Evolutionary conservation across 1,284 basidiomycete genomes (phyloP), one percentile per base, ranked within the genome.

Genomic region (Tilletia indica): DNA sequence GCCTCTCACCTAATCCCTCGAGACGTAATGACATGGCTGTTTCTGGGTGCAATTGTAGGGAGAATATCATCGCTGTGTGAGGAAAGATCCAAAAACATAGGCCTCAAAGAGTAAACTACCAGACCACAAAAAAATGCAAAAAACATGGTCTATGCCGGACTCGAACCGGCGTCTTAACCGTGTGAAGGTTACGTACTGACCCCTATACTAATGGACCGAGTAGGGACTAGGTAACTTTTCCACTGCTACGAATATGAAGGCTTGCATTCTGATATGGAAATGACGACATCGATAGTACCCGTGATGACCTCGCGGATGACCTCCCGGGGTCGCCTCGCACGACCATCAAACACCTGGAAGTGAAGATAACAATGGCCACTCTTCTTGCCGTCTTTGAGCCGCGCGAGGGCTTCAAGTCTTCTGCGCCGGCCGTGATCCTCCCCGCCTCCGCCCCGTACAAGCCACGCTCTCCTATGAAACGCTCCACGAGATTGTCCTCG

Each of bases 391-490:
- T 76, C 31, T 79, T 79, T 48, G 68, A 69, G 61, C 72, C 74
- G 8, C 72, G 75, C 34, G 61, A 64, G 54, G 78, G 75, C 58
- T 73, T 76, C 67, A 72, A 73, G 12, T 71, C 76, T 2, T 74
- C 75, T 1, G 70, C 75, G 5, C 61, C 74, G 8, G 78, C 78
- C 48, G 74, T 79, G 73, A 75, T 79, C 68, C 74, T 79, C 9
- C 78, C 78, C 12, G 39, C 73, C n/a, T 79, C 78, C n/a, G 76
- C 76, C 6, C 75, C 54, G 70, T 42, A 45, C 45, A 39, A 34
- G 54, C 64, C 67, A 73, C 69, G 51, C 73, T 80, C 68, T 73
- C 73, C 14, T 82, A 79, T 61, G 63, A 68, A 3, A 74, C 74
- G 36, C 77, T 82, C 2, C 73, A 78, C 56, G 47, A 58, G 9